Conservation (phyloP, 257 asterid genomes). For the Petunia axillaris region DNA sequence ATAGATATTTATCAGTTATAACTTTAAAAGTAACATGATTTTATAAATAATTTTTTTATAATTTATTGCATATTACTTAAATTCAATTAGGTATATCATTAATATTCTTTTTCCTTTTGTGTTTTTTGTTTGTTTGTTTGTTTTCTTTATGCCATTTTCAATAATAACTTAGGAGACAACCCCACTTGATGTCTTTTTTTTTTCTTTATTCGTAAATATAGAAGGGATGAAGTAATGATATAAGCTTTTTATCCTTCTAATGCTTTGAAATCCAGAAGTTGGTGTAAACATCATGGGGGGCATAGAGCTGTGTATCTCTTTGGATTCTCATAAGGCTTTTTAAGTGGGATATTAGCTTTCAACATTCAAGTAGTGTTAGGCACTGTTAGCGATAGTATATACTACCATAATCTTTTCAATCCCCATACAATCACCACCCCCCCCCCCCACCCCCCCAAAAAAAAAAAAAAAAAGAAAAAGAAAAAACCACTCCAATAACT, state of each 20-base stretch:
- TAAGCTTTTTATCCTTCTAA: conserved; percentile 36
- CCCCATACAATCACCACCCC: background rate
- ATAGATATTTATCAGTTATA: background rate
- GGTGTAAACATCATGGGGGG: conserved; percentile 43
- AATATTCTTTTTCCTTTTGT: background rate
- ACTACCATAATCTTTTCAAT: conserved; percentile 18
- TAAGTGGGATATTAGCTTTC: conserved; percentile 36
- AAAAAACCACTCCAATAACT: background rate
- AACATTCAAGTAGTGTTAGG: conserved; percentile 35
- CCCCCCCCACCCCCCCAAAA: background rate
- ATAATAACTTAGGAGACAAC: background rate
- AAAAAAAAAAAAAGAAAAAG: background rate
- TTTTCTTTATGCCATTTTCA: background rate
- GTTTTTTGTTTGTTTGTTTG: background rate
- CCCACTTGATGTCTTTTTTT: conserved; percentile 34
- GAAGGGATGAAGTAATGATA: conserved; percentile 25
- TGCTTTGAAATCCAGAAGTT: conserved; percentile 40
- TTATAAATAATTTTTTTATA: background rate
- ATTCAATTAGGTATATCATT: background rate
- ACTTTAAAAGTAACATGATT: background rate
- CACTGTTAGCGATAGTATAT: conserved; percentile 34
- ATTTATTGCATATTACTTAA: background rate
- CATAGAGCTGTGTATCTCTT: conserved; percentile 41
- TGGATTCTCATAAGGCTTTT: conserved; percentile 41
- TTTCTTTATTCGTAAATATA: conserved; percentile 20